Base-by-base conservation (phyloP, 78 protist genomes). In the Polysphondylium violaceum region DNA sequence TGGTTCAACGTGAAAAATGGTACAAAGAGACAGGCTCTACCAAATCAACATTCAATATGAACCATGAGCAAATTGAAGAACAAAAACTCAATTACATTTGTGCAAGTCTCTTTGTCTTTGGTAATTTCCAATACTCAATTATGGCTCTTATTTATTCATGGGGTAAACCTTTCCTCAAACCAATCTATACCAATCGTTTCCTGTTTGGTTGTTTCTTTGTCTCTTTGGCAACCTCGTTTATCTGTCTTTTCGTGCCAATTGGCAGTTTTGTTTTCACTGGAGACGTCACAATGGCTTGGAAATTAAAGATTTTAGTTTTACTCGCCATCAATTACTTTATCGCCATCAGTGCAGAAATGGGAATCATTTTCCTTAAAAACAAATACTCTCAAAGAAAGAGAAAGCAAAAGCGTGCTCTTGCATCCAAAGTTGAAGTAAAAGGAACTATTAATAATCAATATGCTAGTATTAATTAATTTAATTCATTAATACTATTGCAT, bases 101-200 rank as follows among this genome's bases (percentile, higher is more conserved):
- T 9, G 50, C 91, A 0, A 35, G 69, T 4, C 3, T 83, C 4
- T 83, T 83, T 25, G 9, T 83, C 59, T 83, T 69, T 69, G 91
- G 73, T 74, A 83, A 83, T 71, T 55, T 83, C 38, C 91, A 83
- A 69, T 83, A 83, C 12, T 44, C 67, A 0, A 71, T 83, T 0
- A 83, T 83, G 91, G 23, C 72, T 9, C 68, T 81, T 21, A 81
- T 81, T 55, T 81, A 67, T 6, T 53, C 71, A 29, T 81, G 59
- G 63, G 89, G 78, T 55, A 65, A 81, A 40, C 89, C 89, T 3
- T 81, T 81, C 77, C 69, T 81, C 3, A 81, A 41, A 68, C 58
- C 72, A 53, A 81, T 81, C 35, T 81, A 81, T 29, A 81, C 89
- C 44, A 81, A 81, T 41, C 41, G 69, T 55, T 25, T 72, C 1